phyloP scores from a whole-genome alignment of 2,329 filamentous ascomycete species.

The Trichoderma breve region DNA sequence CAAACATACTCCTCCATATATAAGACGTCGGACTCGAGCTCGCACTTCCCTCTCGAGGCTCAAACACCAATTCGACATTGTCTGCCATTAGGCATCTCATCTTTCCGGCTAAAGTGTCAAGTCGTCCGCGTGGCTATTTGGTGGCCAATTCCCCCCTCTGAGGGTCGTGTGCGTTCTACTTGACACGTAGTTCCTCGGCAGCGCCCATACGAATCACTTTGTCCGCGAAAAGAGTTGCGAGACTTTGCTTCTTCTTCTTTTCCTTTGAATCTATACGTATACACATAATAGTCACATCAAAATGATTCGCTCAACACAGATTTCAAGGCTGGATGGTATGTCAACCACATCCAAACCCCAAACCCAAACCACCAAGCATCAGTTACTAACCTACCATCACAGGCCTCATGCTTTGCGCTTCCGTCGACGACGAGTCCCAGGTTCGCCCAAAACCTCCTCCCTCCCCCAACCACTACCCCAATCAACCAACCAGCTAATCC shows the following conservation, averaged over 20 bases:
- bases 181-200: constrained; percentile 27
- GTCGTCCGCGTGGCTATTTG: neutral
- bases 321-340: constrained; percentile 85
- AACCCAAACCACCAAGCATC: neutral
- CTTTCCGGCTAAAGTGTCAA: neutral
- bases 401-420: constrained; percentile 94
- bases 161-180: neutral
- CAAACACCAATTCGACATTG: neutral
- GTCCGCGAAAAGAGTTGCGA: neutral
- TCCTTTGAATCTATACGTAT: neutral
- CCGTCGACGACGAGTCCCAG: constrained; percentile 85
- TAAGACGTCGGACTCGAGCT: neutral
- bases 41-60: neutral
- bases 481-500: neutral
- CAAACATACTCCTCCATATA: neutral
- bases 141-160: neutral
- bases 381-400: constrained; percentile 13
- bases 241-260: constrained; percentile 1
- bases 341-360: neutral
- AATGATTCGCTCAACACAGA: constrained; percentile 92
- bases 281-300: constrained; percentile 21
- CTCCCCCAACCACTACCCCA: neutral
- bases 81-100: neutral
- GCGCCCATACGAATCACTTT: neutral
- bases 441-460: constrained; percentile 38